Evolutionary conservation across 2,329 filamentous ascomycete species (phyloP).

Genomic region (Fusarium mangiferae): DNA sequence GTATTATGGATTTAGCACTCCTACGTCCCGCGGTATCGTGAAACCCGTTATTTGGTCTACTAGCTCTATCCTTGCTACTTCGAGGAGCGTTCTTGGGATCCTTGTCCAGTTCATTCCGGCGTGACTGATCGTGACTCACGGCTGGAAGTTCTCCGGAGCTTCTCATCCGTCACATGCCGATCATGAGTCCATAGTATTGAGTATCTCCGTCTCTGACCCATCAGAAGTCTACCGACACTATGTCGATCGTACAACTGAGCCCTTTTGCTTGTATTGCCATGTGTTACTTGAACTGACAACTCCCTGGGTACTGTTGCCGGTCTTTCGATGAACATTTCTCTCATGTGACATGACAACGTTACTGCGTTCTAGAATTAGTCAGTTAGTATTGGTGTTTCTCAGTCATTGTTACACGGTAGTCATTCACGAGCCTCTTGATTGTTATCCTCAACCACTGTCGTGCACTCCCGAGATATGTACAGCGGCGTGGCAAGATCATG

Average conservation of each 20-base stretch:
- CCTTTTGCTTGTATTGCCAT: too few species aligned
- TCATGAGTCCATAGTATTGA: background rate
- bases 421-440: background rate
- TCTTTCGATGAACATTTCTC: background rate
- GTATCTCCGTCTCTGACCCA: background rate
- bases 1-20: too few species aligned
- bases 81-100: background rate
- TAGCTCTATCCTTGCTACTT: background rate
- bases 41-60: too few species aligned
- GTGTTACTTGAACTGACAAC: background rate
- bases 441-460: background rate
- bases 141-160: background rate
- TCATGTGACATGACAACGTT: background rate
- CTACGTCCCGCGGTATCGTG: accelerated
- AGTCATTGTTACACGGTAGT: background rate
- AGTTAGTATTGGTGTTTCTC: background rate
- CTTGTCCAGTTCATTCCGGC: background rate
- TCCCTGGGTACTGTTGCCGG: background rate
- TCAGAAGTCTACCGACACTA: background rate
- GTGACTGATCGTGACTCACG: background rate
- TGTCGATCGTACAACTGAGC: background rate
- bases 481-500: conserved; percentile 7
- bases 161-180: background rate
- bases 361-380: background rate
- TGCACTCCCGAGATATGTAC: background rate